Conservation (phyloP, 2,329 filamentous ascomycete genomes). For the Fusarium abutilonis region DNA sequence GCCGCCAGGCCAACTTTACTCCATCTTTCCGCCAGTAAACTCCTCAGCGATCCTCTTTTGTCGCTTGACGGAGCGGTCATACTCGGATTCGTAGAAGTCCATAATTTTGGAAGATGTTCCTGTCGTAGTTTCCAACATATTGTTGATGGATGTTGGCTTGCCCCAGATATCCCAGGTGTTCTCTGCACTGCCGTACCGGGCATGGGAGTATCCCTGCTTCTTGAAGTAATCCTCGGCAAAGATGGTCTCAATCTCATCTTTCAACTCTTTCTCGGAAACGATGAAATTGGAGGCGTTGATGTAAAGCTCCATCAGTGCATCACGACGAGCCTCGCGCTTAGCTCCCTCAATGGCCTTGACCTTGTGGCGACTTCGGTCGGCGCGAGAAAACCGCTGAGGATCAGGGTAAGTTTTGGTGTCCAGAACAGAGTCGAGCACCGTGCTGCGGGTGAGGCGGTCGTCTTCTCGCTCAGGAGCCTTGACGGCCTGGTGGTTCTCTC, state of each 20-base stretch:
- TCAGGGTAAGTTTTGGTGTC: conserved; percentile 67
- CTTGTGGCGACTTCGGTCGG: conserved; percentile 57
- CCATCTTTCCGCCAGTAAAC: conserved; percentile 68
- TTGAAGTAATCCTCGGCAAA: conserved; percentile 73
- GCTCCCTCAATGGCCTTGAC: conserved; percentile 54
- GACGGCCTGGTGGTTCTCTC: conserved; percentile 59
- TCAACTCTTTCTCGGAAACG: conserved; percentile 79
- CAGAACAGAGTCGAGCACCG: conserved; percentile 63
- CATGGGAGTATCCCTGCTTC: conserved; percentile 47
- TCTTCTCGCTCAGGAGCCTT: conserved; percentile 76
- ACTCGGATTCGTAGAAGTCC: conserved; percentile 52
- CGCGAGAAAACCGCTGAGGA: conserved; percentile 67
- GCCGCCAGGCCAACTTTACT: conserved; percentile 42
- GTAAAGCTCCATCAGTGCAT: conserved; percentile 87
- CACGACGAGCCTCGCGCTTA: conserved; percentile 69
- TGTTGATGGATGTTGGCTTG: conserved; percentile 56
- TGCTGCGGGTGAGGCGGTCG: conserved; percentile 78
- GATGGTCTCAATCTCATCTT: conserved; percentile 75
- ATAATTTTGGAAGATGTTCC: conserved; percentile 51
- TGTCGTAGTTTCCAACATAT: conserved; percentile 55
- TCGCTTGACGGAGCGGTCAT: conserved; percentile 58
- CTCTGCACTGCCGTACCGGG: conserved; percentile 50
- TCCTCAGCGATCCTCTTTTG: conserved; percentile 68
- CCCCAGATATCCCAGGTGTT: conserved; percentile 65
- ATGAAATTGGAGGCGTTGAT: conserved; percentile 90